Conservation (phyloP, 306 rosid genomes). For the Trifolium repens region DNA sequence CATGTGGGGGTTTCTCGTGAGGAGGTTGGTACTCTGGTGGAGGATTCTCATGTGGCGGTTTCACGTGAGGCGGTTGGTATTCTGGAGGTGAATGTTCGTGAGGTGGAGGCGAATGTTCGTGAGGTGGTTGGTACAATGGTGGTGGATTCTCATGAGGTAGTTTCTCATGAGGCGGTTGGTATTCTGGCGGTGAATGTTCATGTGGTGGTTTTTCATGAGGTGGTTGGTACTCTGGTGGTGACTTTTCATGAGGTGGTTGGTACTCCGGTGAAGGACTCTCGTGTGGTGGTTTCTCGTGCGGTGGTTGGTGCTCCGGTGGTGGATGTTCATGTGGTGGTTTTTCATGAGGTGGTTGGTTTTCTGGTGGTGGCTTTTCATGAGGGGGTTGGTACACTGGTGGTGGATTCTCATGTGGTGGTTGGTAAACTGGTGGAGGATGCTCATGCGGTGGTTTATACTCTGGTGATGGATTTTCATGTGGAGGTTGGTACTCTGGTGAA, state of each 20-base stretch:
- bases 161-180: conserved; percentile 6
- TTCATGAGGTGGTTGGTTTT: background rate
- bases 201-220: conserved; percentile 11
- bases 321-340: conserved; percentile 12
- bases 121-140: background rate
- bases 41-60: background rate
- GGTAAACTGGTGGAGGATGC: background rate
- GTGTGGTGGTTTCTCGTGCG: conserved; percentile 6
- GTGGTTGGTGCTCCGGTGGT: conserved; percentile 11
- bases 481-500: conserved; percentile 1
- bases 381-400: conserved; percentile 32
- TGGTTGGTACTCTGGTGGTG: background rate
- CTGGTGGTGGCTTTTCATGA: conserved; percentile 14
- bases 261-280: background rate
- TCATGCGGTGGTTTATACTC: background rate
- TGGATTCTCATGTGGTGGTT: conserved; percentile 17
- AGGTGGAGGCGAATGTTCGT: background rate
- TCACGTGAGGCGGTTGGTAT: background rate
- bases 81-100: background rate
- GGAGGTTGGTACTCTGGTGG: background rate
- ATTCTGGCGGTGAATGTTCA: background rate
- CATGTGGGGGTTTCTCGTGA: background rate
- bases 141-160: conserved; percentile 25
- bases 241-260: background rate
- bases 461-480: conserved; percentile 11